Percentiles rank a stretch among this genome's conserved stretches.
Evolutionary conservation across 345 rosid species (phyloP).

Genomic region (Eutrema yunnanense): DNA sequence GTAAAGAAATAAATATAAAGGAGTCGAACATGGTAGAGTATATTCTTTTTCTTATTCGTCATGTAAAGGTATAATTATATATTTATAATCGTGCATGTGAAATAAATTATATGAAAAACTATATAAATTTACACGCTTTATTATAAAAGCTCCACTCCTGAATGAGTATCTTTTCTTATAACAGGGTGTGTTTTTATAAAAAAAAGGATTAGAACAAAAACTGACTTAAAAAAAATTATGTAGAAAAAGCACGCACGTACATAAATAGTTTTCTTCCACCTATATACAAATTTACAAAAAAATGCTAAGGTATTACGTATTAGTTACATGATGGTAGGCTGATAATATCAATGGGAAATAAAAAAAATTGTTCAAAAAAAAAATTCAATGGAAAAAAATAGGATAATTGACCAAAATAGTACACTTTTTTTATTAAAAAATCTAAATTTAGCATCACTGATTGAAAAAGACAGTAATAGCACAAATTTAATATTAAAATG

Average conservation of each 20-base stretch:
- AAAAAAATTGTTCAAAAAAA: too few species aligned
- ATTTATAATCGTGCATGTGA: neutral
- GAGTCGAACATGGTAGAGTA: slow-evolving; percentile 19
- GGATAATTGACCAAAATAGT: too few species aligned
- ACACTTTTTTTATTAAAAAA: too few species aligned
- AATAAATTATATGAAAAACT: neutral
- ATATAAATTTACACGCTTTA: neutral
- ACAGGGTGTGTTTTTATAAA: neutral
- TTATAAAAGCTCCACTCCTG: neutral
- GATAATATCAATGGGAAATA: neutral
- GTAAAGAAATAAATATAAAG: slow-evolving; percentile 10
- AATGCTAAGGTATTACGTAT: too few species aligned
- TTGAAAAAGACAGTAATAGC: too few species aligned
- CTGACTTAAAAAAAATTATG: neutral
- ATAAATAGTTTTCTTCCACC: neutral
- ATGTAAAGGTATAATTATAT: neutral
- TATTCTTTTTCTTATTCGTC: slow-evolving; percentile 24
- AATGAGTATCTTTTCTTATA: neutral
- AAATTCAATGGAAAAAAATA: too few species aligned
- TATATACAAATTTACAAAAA: neutral
- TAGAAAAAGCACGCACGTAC: neutral
- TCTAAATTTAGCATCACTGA: too few species aligned
- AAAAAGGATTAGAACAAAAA: neutral
- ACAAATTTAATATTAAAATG: too few species aligned
- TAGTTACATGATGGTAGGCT: too few species aligned